Percentiles rank a stretch among this genome's conserved stretches.
Evolutionary conservation across 352 stramenopile species (phyloP).

Genomic region (Phytophthora megakarya): DNA sequence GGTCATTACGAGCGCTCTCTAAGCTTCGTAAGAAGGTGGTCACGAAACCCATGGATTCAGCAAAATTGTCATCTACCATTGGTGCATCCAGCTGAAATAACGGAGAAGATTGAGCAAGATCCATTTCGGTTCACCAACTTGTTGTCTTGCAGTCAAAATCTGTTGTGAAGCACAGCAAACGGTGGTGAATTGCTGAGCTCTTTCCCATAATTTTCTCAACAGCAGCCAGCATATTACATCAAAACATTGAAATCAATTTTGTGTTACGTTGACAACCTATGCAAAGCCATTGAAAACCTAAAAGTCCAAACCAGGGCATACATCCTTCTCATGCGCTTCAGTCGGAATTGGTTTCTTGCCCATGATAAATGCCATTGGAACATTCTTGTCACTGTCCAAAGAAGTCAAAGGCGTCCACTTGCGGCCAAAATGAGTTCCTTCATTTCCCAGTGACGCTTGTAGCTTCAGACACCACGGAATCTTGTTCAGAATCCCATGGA

Average conservation of each 20-base stretch:
- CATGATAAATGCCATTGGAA: conserved; percentile 10
- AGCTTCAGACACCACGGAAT: conserved; percentile 40
- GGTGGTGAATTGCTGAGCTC: not conserved
- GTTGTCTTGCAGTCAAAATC: conserved; percentile 1
- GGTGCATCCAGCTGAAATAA: conserved; percentile 17
- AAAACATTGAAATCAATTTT: not conserved
- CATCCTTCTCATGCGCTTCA: conserved; percentile 8
- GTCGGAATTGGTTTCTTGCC: conserved; percentile 20
- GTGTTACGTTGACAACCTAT: not conserved
- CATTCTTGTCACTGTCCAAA: not conserved
- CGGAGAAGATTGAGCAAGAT: conserved; percentile 13
- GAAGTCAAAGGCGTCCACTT: conserved; percentile 32
- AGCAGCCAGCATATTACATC: too few relatives aligned
- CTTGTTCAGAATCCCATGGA: conserved; percentile 36
- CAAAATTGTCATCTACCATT: conserved; percentile 27
- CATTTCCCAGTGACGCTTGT: conserved; percentile 20
- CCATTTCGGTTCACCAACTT: conserved; percentile 13
- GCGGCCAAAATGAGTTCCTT: conserved; percentile 37
- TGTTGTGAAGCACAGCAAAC: conserved; percentile 8
- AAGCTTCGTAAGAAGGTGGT: conserved; percentile 40
- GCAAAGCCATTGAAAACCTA: not conserved
- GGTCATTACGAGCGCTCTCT: conserved; percentile 36
- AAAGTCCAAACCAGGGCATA: conserved; percentile 15
- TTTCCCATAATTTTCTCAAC: conserved; percentile 14
- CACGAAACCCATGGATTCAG: conserved; percentile 43